These are phyloP conservation scores for Colletotrichum sp. DNA, from an alignment of 2,329 filamentous ascomycete species.

Conservation along the genomic window DNA sequence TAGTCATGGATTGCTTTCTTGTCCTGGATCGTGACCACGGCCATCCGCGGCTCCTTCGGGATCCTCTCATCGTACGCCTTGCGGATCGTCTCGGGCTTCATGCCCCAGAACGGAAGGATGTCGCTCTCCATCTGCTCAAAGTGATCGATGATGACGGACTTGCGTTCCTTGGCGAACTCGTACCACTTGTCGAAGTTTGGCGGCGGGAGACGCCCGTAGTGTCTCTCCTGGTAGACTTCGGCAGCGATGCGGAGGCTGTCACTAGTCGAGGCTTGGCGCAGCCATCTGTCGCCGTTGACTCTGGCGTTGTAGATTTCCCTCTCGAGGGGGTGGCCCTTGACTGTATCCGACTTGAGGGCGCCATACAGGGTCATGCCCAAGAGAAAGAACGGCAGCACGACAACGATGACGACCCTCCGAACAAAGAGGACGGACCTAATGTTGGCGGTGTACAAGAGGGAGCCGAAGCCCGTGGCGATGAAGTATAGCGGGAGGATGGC, in stretches of 20 bases:
- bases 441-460: constrained; percentile 49
- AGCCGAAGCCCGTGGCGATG: constrained; percentile 44
- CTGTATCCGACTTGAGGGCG: constrained; percentile 30
- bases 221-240: constrained; percentile 54
- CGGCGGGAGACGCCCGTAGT: constrained; percentile 73
- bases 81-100: constrained; percentile 72
- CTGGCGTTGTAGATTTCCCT: constrained; percentile 55
- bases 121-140: constrained; percentile 81
- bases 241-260: constrained; percentile 51
- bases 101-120: constrained; percentile 77
- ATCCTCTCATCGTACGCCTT: constrained; percentile 52
- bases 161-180: constrained; percentile 71
- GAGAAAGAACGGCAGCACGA: constrained; percentile 43
- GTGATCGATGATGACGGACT: constrained; percentile 77
- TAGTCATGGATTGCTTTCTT: constrained; percentile 60
- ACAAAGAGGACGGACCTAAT: constrained; percentile 49
- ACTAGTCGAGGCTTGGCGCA: constrained; percentile 51
- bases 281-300: constrained; percentile 54
- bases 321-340: constrained; percentile 49
- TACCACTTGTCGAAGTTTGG: constrained; percentile 88
- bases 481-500: constrained; percentile 44
- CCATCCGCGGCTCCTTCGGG: constrained; percentile 46
- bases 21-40: constrained; percentile 63
- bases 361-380: constrained; percentile 40
- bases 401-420: constrained; percentile 42